Percentiles rank a stretch among this genome's conserved stretches.
These are phyloP conservation scores for Pistacia integerrima DNA, from an alignment of 345 rosid genomes.

Conservation along the genomic window DNA sequence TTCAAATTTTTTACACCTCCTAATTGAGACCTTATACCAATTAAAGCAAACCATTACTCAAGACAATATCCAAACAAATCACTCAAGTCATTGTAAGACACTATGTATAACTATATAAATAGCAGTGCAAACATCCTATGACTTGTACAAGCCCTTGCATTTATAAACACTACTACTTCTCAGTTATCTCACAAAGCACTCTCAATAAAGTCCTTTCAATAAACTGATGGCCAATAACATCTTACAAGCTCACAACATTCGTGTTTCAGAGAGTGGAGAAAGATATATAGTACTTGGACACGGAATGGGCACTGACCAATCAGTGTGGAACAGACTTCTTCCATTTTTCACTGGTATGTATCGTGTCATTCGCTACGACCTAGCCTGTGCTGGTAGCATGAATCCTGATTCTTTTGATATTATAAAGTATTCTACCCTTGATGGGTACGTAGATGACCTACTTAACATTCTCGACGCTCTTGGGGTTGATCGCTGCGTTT, in stretches of 20 bases:
- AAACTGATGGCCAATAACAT: slow-evolving; percentile 47
- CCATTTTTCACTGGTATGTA: slow-evolving; percentile 53
- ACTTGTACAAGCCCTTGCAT: neutral
- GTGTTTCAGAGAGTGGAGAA: slow-evolving; percentile 66
- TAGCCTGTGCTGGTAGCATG: slow-evolving; percentile 84
- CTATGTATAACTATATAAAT: neutral
- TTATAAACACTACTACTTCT: neutral
- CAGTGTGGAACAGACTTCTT: slow-evolving; percentile 81
- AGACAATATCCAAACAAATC: no score
- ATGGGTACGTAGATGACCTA: slow-evolving; percentile 76
- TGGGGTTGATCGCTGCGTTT: slow-evolving; percentile 51
- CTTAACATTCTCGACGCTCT: slow-evolving; percentile 72
- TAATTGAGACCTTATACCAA: neutral
- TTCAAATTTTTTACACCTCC: neutral
- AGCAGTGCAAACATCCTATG: neutral
- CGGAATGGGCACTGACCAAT: slow-evolving; percentile 88
- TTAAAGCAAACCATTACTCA: neutral
- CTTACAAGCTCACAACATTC: slow-evolving; percentile 71
- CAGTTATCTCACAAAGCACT: neutral
- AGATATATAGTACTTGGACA: slow-evolving; percentile 67
- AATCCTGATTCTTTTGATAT: slow-evolving; percentile 76
- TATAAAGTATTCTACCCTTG: slow-evolving; percentile 64
- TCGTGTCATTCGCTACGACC: slow-evolving; percentile 67
- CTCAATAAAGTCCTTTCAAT: neutral
- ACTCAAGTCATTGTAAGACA: neutral